Base-by-base conservation (phyloP, 1,139 yeast genomes). In the Scheffersomyces parashehatae region DNA sequence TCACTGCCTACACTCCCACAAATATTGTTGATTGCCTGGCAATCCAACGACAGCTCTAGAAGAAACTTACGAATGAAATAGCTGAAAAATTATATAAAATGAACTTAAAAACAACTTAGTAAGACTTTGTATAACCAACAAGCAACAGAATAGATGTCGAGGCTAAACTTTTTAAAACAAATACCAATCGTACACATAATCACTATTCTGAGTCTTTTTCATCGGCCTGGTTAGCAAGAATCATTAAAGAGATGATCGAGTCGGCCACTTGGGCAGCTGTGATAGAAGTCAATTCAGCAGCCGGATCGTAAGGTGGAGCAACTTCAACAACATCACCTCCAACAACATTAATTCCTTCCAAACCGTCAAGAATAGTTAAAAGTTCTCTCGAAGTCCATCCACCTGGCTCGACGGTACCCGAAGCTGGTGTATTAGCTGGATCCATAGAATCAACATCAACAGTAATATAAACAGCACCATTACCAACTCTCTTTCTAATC, bases 341-440 rank as follows among this genome's bases (percentile, higher is more conserved):
- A 11, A 50, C 49, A 30, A 50, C 47, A 24, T 49, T 41, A 13
- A 50, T 37, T 5, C 54, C 54, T 28, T 46, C 52, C 37, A 50
- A 46, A 5, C 52, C 52, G 26, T 50, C 54, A 16, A 50, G 43
- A 9, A 50, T 41, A 14, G 51, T 41, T 31, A 50, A 43, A 29
- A 50, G 39, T 35, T 50, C 54, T 37, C 54, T 48, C 13, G 51
- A 43, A 13, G 51, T 49, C 46, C 47, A 50, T 37, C 54, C 54
- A 43, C 52, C 54, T 8, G 54, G 54, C 34, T 50, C 53, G 32
- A 49, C 53, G 8, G 54, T 50, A 16, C 54, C 54, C 9, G 52
- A 39, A 12, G 49, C 54, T 6, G 54, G 53, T 15, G 53, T 40
- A 36, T 37, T 37, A 13, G 50, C 43, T 3, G 54, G 54, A 31